Evolutionary conservation across 2,329 filamentous ascomycete species (phyloP).

Genomic region (Fusarium chlamydosporum): DNA sequence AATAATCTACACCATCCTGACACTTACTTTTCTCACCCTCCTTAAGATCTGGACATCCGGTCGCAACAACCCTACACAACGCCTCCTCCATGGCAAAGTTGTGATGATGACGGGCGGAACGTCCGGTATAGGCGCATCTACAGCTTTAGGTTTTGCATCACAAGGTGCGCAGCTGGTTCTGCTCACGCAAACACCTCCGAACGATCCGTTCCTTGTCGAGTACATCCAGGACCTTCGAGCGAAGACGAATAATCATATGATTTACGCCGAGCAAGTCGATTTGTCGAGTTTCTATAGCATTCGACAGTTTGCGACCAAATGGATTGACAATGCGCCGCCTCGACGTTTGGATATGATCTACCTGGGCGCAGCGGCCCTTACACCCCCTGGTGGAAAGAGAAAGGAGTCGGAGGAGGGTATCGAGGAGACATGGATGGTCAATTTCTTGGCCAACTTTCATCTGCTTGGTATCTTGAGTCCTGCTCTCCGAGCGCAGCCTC

Average conservation of each 20-base stretch:
- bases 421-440: constrained; percentile 93
- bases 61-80: constrained; percentile 79
- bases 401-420: constrained; percentile 81
- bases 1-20: constrained; percentile 58
- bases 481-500: constrained; percentile 89
- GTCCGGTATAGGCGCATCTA: constrained; percentile 87
- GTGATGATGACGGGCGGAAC: constrained; percentile 95
- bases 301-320: constrained; percentile 93
- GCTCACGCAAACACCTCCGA: constrained; percentile 83
- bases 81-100: constrained; percentile 92
- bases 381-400: constrained; percentile 73
- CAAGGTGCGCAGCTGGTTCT: constrained; percentile 93
- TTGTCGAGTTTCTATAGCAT: constrained; percentile 90
- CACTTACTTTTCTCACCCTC: constrained; percentile 59
- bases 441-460: constrained; percentile 96
- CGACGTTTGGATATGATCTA: constrained; percentile 91
- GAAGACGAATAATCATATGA: constrained; percentile 83
- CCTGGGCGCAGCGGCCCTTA: constrained; percentile 84
- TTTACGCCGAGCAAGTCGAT: constrained; percentile 96
- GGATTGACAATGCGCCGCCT: constrained; percentile 95
- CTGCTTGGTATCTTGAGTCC: constrained; percentile 91
- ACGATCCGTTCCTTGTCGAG: constrained; percentile 90
- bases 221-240: constrained; percentile 90
- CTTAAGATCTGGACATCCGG: constrained; percentile 85
- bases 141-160: constrained; percentile 79